phyloP scores from a whole-genome alignment of 2,329 filamentous ascomycete genomes.

The Aspergillus tubingensis region DNA sequence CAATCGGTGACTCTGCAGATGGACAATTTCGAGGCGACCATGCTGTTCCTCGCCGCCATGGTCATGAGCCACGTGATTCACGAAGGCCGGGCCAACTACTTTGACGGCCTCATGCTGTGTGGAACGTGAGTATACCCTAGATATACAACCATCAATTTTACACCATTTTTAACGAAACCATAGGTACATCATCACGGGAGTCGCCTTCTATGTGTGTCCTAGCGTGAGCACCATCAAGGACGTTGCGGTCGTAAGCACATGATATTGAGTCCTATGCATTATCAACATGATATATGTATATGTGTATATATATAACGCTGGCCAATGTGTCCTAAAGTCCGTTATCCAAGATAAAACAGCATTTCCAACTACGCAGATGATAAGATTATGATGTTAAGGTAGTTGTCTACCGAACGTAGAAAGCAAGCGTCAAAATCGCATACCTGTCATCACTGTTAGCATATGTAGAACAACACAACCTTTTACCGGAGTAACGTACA shows the following conservation, averaged over 20 bases:
- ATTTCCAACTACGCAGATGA: background rate
- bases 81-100: slow-evolving; percentile 24
- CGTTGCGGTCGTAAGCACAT: background rate
- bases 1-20: slow-evolving; percentile 17
- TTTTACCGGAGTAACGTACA: slow-evolving; percentile 31
- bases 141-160: too few relatives aligned
- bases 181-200: slow-evolving; percentile 20
- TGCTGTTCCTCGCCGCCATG: slow-evolving; percentile 21
- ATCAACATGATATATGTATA: background rate
- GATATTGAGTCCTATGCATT: background rate
- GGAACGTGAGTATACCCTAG: slow-evolving; percentile 21
- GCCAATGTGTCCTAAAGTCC: background rate
- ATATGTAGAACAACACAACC: background rate
- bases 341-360: background rate
- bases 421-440: slow-evolving; percentile 12
- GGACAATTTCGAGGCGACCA: slow-evolving; percentile 23
- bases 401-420: slow-evolving; percentile 13
- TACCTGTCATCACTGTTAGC: slow-evolving; percentile 13
- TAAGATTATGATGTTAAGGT: background rate
- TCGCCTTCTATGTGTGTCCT: slow-evolving; percentile 20
- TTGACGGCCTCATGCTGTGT: slow-evolving; percentile 23
- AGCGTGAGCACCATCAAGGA: background rate
- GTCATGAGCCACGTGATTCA: slow-evolving; percentile 25
- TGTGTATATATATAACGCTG: background rate
- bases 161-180: too few relatives aligned